These are phyloP conservation scores for Malus sieversii DNA, from an alignment of 306 rosid species.

Conservation along the genomic window DNA sequence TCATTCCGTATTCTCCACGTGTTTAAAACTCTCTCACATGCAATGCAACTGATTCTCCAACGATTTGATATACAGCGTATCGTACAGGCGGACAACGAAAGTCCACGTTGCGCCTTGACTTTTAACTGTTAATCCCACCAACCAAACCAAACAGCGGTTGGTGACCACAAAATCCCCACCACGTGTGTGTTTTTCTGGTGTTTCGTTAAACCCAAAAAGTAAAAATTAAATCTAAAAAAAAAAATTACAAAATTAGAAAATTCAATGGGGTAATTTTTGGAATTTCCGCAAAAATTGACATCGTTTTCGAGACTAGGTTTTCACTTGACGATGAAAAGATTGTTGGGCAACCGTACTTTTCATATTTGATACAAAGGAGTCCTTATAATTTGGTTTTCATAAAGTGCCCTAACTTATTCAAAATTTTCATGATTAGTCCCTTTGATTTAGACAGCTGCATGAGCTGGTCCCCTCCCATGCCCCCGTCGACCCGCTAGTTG, in stretches of 20 bases:
- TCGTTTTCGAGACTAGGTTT: not conserved
- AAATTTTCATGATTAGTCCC: not conserved
- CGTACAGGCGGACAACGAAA: not conserved
- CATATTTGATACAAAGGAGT: slow-evolving; percentile 15
- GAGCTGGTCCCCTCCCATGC: not conserved
- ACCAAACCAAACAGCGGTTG: not conserved
- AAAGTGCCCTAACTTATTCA: slow-evolving; percentile 1
- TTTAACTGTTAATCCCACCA: not conserved
- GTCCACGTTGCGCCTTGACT: not conserved
- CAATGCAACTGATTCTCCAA: no score
- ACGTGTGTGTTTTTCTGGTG: slow-evolving; percentile 1
- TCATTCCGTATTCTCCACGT: rapidly evolving
- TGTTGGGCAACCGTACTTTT: slow-evolving; percentile 20
- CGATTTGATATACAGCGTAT: not conserved
- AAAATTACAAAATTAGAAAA: not conserved
- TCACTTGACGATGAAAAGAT: no score
- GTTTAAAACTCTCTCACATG: no score
- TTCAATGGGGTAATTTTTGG: not conserved
- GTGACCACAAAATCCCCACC: not conserved
- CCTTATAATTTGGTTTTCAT: slow-evolving; percentile 16
- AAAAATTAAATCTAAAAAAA: not conserved
- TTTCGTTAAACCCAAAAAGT: not conserved
- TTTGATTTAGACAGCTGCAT: not conserved
- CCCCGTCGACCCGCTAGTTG: not conserved
- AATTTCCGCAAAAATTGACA: not conserved